Evolutionary conservation across 768 basidiomycete species (phyloP).

Genomic region (Termitomyces eurrhizus): DNA sequence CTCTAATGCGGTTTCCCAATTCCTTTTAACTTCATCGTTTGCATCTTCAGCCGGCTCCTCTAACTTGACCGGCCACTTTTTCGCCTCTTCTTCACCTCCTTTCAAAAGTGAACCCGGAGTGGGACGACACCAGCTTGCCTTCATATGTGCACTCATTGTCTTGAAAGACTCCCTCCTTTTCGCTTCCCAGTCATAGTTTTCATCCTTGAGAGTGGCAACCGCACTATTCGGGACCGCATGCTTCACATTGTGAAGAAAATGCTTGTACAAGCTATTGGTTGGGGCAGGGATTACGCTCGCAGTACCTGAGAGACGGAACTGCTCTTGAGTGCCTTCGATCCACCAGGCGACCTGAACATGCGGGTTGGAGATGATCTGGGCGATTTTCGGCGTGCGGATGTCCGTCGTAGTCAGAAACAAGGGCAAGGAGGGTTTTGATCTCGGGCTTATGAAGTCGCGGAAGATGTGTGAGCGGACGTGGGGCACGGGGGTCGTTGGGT

Average conservation of each 20-base stretch:
- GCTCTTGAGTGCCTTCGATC: conserved; percentile 61
- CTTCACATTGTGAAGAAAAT: conserved; percentile 25
- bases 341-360: conserved; percentile 72
- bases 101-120: conserved; percentile 53
- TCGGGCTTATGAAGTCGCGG: conserved; percentile 50
- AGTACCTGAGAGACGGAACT: conserved; percentile 66
- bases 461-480: conserved; percentile 66
- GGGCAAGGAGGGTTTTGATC: conserved; percentile 42
- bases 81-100: conserved; percentile 52
- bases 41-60: conserved; percentile 40
- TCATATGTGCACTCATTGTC: conserved; percentile 55
- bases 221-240: conserved; percentile 13
- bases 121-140: conserved; percentile 70
- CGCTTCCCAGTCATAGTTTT: conserved; percentile 61
- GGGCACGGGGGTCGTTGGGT: conserved; percentile 36
- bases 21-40: conserved; percentile 38
- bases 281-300: conserved; percentile 55
- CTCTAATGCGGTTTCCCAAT: conserved; percentile 49
- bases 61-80: conserved; percentile 56
- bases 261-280: conserved; percentile 28
- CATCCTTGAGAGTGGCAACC: conserved; percentile 31
- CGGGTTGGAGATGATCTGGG: conserved; percentile 46
- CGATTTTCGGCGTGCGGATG: conserved; percentile 64
- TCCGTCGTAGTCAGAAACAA: conserved; percentile 70
- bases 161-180: conserved; percentile 60